Conservation (phyloP, 75 land plant genomes). For the Azolla pinnata region DNA sequence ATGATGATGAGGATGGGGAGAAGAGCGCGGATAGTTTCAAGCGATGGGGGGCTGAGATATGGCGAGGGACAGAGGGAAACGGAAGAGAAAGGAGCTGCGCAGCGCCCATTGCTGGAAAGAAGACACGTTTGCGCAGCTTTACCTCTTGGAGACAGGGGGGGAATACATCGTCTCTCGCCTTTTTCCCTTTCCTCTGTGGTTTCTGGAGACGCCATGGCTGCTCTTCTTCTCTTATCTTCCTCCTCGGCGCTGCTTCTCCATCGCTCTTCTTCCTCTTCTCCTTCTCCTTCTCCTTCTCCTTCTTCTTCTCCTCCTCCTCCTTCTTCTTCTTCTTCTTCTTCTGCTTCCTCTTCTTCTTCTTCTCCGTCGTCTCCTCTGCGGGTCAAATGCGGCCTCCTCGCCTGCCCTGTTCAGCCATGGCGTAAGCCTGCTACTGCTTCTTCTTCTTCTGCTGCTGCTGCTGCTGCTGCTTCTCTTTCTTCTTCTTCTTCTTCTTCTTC, state of each 20-base stretch:
- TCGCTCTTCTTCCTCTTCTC: not conserved
- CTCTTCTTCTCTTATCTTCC: not conserved
- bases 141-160: no score
- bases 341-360: not conserved
- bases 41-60: not conserved
- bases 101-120: no score
- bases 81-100: not conserved
- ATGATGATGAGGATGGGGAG: no score
- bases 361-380: not conserved
- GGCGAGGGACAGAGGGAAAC: conserved; percentile 7
- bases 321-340: not conserved
- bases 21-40: not conserved
- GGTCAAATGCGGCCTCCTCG: no score
- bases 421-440: not conserved
- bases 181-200: no score
- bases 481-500: conserved; percentile 1
- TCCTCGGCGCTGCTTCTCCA: not conserved
- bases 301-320: not conserved
- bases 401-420: not conserved
- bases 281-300: not conserved
- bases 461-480: not conserved
- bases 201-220: no score
- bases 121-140: no score
- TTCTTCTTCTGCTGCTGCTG: not conserved
- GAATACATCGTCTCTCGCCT: no score